A percentile compares a stretch with the other conserved stretches of the same genome.
phyloP scores from a whole-genome alignment of 2,329 filamentous ascomycete genomes.

The Tolypocladium ovalisporum region DNA sequence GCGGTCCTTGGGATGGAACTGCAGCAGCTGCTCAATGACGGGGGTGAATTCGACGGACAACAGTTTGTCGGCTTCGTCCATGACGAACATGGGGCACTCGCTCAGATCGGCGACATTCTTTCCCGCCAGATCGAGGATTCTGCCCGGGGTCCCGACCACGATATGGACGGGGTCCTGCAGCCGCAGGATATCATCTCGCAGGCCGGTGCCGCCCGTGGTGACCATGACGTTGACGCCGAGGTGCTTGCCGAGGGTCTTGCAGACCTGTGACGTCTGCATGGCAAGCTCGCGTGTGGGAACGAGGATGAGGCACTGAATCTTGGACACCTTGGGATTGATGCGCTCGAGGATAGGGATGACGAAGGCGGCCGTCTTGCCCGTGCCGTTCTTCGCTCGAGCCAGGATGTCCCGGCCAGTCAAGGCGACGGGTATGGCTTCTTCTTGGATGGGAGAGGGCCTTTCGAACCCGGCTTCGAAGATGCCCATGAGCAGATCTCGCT shows the following conservation, averaged over 20 bases:
- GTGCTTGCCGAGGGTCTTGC: constrained; percentile 96
- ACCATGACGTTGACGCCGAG: constrained; percentile 98
- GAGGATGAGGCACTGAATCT: constrained; percentile 92
- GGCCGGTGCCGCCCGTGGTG: constrained; percentile 86
- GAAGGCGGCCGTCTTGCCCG: constrained; percentile 96
- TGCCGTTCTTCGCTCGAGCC: constrained; percentile 95
- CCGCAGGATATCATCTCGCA: constrained; percentile 94
- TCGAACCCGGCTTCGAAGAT: constrained; percentile 99
- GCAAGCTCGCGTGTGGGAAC: constrained; percentile 95
- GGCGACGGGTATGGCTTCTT: constrained; percentile 96
- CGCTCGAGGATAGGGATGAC: constrained; percentile 91
- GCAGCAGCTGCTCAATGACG: constrained; percentile 89
- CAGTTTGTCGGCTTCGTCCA: constrained; percentile 98
- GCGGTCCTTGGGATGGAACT: constrained; percentile 92
- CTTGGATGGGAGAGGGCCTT: constrained; percentile 97
- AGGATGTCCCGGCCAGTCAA: constrained; percentile 91
- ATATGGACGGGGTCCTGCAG: constrained; percentile 92
- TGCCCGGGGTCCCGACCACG: constrained; percentile 90
- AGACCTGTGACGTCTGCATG: constrained; percentile 97
- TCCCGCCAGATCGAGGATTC: constrained; percentile 90
- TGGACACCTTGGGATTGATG: constrained; percentile 92
- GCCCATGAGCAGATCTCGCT: constrained; percentile 93
- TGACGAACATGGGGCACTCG: constrained; percentile 95
- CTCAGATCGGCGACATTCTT: constrained; percentile 95
- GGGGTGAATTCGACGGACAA: constrained; percentile 94